Conservation (phyloP, 2,329 filamentous ascomycete genomes). For the Cladosporium sp. region DNA sequence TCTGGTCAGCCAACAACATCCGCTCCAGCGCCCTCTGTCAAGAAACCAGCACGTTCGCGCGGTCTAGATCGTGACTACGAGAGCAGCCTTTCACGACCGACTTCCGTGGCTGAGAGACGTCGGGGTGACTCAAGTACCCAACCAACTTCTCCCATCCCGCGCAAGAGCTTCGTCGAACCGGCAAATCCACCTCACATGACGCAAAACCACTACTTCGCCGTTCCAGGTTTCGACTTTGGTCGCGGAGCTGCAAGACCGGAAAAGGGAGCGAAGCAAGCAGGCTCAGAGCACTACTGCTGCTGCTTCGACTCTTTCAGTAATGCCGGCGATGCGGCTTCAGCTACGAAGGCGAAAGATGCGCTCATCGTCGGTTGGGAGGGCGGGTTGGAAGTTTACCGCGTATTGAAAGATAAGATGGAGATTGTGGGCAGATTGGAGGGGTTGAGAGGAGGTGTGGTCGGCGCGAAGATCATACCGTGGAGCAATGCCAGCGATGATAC, state of each 20-base stretch:
- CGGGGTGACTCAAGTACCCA: constrained; percentile 12
- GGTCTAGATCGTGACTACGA: background rate
- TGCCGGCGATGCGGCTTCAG: constrained; percentile 41
- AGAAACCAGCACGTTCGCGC: background rate
- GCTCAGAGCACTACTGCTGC: constrained; percentile 65
- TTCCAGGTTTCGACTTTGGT: constrained; percentile 26
- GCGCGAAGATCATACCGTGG: constrained; percentile 78
- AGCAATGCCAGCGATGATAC: constrained; percentile 49
- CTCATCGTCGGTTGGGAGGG: constrained; percentile 76
- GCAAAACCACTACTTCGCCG: constrained; percentile 31
- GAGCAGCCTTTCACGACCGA: background rate
- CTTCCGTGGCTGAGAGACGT: background rate
- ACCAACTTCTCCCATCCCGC: constrained; percentile 14
- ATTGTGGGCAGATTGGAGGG: constrained; percentile 67
- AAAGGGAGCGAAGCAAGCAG: constrained; percentile 32
- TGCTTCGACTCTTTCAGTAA: constrained; percentile 67
- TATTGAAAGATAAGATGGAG: constrained; percentile 68
- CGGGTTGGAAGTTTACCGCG: constrained; percentile 67
- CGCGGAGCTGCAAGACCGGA: constrained; percentile 16
- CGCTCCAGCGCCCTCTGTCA: constrained; percentile 5
- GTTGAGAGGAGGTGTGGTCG: constrained; percentile 71
- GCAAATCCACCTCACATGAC: constrained; percentile 32
- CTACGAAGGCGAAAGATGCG: constrained; percentile 53
- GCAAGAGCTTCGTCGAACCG: constrained; percentile 23
- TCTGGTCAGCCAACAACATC: constrained; percentile 9